A percentile compares a stretch with the other conserved stretches of the same genome.
Evolutionary conservation across 345 rosid genomes (phyloP).

Genomic region (Litchi chinensis): DNA sequence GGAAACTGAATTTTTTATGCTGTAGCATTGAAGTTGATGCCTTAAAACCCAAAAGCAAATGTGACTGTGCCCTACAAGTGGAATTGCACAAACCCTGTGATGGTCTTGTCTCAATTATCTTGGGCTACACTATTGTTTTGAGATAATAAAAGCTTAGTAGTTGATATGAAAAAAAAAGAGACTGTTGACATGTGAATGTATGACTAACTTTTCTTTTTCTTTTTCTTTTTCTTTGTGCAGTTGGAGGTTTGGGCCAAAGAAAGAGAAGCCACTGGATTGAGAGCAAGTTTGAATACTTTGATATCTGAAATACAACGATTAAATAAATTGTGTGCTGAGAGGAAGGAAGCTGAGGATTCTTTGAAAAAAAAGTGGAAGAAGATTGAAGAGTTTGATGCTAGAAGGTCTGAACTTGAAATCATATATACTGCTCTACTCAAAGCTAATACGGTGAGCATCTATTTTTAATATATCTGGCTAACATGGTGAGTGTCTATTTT

Average conservation of each 20-base stretch:
- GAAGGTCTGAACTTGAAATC: slow-evolving; percentile 91
- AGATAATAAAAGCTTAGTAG: background rate
- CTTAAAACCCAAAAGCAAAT: background rate
- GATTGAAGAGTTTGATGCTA: slow-evolving; percentile 88
- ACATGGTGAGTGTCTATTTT: slow-evolving; percentile 51
- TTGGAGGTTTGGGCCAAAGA: slow-evolving; percentile 96
- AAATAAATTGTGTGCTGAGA: slow-evolving; percentile 81
- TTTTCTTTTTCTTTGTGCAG: slow-evolving; percentile 39
- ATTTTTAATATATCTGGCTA: slow-evolving; percentile 37
- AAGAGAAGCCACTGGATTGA: slow-evolving; percentile 86
- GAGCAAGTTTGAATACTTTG: slow-evolving; percentile 81
- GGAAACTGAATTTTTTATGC: background rate
- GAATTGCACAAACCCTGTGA: background rate
- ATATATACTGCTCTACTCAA: slow-evolving; percentile 78
- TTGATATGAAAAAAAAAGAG: background rate
- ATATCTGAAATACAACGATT: slow-evolving; percentile 78
- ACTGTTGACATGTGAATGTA: background rate
- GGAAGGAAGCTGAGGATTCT: slow-evolving; percentile 92
- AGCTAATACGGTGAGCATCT: slow-evolving; percentile 73
- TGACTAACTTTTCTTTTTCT: slow-evolving; percentile 20
- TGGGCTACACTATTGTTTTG: background rate
- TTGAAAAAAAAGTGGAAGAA: slow-evolving; percentile 92
- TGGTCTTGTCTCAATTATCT: background rate
- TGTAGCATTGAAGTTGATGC: background rate
- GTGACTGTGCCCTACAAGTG: background rate